Evolutionary conservation across 2,329 filamentous ascomycete genomes (phyloP).

Genomic region (Fusarium chaquense): DNA sequence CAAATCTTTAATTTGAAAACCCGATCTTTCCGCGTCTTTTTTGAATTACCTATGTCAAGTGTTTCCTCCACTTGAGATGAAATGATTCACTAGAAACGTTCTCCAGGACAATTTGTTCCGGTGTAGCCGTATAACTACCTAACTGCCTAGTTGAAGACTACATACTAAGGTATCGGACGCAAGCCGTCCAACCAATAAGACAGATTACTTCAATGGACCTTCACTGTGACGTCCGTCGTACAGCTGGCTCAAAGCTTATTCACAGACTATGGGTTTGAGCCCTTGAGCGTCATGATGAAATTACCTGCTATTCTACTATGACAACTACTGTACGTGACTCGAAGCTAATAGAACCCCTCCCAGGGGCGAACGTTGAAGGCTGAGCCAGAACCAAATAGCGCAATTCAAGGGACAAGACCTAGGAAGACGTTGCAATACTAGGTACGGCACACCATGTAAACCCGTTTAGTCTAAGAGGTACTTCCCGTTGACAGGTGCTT

Average conservation of each 20-base stretch:
- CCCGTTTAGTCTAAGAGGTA: conserved; percentile 23
- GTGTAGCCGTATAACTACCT: conserved; percentile 3
- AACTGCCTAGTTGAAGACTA: too few species aligned
- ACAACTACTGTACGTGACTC: conserved; percentile 1
- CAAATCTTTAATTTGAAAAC: background rate
- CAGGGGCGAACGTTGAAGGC: conserved; percentile 1
- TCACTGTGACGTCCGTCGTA: conserved; percentile 17
- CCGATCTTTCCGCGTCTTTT: background rate
- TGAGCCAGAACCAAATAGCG: background rate
- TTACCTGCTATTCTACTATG: background rate
- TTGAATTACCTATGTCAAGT: background rate
- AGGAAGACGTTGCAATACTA: background rate
- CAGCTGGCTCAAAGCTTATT: conserved; percentile 6
- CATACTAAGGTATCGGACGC: background rate
- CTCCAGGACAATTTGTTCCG: conserved; percentile 4
- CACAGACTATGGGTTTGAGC: background rate
- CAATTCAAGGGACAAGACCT: background rate
- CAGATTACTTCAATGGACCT: background rate
- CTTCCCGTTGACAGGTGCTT: background rate
- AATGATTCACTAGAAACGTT: background rate
- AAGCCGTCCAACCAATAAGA: background rate
- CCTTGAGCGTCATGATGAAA: conserved; percentile 18
- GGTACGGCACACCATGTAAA: background rate
- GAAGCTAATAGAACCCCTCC: background rate
- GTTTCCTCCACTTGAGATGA: background rate